These are phyloP conservation scores for Suillus cothurnatus DNA, from an alignment of 768 basidiomycete species.

Conservation along the genomic window DNA sequence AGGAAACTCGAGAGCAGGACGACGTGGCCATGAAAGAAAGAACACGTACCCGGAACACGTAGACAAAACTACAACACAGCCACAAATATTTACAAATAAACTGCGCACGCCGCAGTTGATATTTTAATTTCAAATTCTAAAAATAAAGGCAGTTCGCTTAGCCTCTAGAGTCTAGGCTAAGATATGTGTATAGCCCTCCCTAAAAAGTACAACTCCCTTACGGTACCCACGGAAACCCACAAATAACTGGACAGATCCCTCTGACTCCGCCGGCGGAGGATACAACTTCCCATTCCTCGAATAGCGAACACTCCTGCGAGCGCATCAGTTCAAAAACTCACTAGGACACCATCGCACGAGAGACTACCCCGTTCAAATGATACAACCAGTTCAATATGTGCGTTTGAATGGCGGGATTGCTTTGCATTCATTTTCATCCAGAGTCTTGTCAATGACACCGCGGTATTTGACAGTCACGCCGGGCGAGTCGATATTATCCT, in stretches of 20 bases:
- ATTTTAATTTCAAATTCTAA: too few species aligned
- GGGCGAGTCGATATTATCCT: slow-evolving; percentile 70
- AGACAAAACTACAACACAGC: slow-evolving; percentile 26
- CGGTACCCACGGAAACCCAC: slow-evolving; percentile 90
- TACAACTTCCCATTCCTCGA: slow-evolving; percentile 90
- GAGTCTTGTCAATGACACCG: slow-evolving; percentile 77
- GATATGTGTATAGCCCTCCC: too few species aligned
- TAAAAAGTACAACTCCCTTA: slow-evolving; percentile 61
- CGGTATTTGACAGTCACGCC: slow-evolving; percentile 92
- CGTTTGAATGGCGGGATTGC: slow-evolving; percentile 97
- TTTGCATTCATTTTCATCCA: slow-evolving; percentile 98
- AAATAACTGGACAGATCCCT: slow-evolving; percentile 76
- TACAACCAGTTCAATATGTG: slow-evolving; percentile 61
- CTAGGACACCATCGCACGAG: slow-evolving; percentile 71
- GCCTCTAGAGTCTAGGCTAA: too few species aligned
- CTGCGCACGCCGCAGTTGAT: not conserved
- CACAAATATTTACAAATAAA: slow-evolving; percentile 28
- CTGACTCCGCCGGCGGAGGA: slow-evolving; percentile 58
- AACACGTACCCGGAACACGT: slow-evolving; percentile 34
- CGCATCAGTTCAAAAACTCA: slow-evolving; percentile 5
- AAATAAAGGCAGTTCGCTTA: too few species aligned
- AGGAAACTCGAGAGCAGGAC: slow-evolving; percentile 13
- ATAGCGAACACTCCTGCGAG: too few species aligned
- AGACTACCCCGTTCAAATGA: not conserved
- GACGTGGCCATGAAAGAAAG: slow-evolving; percentile 26